These are phyloP conservation scores for Endocalyx cinctus DNA, from an alignment of 2,329 filamentous ascomycete genomes.

Conservation along the genomic window DNA sequence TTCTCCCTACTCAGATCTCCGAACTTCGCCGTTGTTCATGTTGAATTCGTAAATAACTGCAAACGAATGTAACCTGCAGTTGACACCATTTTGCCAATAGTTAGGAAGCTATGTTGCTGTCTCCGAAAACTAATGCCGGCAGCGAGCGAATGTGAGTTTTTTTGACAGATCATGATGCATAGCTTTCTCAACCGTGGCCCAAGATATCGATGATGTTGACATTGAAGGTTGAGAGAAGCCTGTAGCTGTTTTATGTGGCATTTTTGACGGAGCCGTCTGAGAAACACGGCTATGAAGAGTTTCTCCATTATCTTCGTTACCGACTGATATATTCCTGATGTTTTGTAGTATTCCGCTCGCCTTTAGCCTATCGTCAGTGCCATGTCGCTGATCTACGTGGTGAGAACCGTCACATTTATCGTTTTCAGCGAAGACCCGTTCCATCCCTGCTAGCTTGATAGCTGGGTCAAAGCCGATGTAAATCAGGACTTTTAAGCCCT, in stretches of 20 bases:
- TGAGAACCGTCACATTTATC: background rate
- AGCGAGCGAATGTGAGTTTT: background rate
- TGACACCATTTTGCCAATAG: no score
- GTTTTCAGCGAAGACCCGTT: slow-evolving; percentile 15
- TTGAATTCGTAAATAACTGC: no score
- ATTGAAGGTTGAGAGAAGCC: background rate
- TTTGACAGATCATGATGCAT: background rate
- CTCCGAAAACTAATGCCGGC: no score
- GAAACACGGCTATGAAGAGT: background rate
- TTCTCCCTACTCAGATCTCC: no score
- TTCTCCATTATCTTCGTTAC: background rate
- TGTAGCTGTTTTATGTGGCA: background rate
- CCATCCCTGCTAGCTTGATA: slow-evolving; percentile 17
- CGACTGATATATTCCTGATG: background rate
- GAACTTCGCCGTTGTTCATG: no score
- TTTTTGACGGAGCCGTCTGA: background rate
- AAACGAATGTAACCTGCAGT: no score
- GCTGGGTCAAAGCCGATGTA: slow-evolving; percentile 26
- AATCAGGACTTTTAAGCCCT: slow-evolving; percentile 18
- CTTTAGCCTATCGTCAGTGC: no score
- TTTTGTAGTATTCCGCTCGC: background rate
- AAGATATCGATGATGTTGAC: background rate
- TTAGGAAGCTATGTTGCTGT: no score
- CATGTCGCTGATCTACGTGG: no score
- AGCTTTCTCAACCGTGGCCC: background rate